phyloP scores from a whole-genome alignment of 1,139 yeast genomes.

The Debaryomycetaceae sp. region DNA sequence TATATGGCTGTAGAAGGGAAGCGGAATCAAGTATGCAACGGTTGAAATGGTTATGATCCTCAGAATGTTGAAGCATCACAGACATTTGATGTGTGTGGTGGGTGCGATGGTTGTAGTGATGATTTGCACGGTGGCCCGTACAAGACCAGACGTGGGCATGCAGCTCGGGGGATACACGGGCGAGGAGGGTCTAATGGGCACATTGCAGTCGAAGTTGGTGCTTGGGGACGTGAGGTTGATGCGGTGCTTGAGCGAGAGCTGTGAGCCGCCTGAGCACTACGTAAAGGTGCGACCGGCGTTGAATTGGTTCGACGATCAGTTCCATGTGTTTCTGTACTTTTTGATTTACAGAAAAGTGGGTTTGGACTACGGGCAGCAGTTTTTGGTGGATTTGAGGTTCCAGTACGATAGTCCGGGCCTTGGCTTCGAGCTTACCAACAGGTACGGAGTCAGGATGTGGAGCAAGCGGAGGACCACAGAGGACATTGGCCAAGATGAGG shows the following conservation, averaged over 20 bases:
- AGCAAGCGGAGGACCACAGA: slow-evolving; percentile 1
- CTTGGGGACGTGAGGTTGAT: slow-evolving; percentile 3
- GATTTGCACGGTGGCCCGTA: neutral
- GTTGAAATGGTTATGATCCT: neutral
- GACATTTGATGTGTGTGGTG: neutral
- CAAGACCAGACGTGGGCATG: neutral
- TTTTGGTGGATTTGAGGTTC: slow-evolving; percentile 3
- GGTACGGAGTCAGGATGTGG: slow-evolving; percentile 4
- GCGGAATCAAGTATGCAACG: neutral
- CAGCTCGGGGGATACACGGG: neutral
- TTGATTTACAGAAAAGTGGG: slow-evolving; percentile 2
- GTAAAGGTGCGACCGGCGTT: slow-evolving; percentile 2
- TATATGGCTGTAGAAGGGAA: neutral
- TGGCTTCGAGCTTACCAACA: neutral
- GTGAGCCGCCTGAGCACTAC: slow-evolving; percentile 2
- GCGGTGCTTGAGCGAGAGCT: slow-evolving; percentile 2
- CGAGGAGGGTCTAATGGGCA: slow-evolving; percentile 1
- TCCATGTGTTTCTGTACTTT: neutral
- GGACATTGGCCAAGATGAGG: neutral
- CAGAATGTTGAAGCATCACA: slow-evolving; percentile 1
- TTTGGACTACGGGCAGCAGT: neutral
- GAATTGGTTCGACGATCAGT: neutral
- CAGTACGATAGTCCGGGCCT: slow-evolving; percentile 3
- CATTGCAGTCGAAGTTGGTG: slow-evolving; percentile 1
- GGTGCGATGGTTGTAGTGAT: neutral